phyloP scores from a whole-genome alignment of 2,329 filamentous ascomycete species.

The Diaporthe humulicola region DNA sequence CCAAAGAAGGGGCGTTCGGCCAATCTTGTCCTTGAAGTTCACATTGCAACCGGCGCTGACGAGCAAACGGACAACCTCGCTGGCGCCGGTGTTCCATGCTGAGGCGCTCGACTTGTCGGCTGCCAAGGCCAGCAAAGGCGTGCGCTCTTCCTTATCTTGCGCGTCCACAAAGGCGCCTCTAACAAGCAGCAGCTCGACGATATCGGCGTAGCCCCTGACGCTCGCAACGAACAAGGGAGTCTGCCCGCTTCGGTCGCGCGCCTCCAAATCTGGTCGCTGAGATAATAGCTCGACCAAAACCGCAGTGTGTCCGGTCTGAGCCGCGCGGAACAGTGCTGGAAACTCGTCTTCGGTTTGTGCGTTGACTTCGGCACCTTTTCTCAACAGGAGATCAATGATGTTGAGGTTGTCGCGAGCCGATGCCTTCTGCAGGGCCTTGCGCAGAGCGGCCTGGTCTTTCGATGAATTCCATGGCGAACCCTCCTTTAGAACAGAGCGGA shows the following conservation, averaged over 20 bases:
- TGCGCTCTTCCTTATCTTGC: conserved; percentile 52
- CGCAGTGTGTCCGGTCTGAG: conserved; percentile 51
- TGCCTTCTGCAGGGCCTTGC: conserved; percentile 54
- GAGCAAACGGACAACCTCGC: conserved; percentile 53
- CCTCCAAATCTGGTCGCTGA: conserved; percentile 50
- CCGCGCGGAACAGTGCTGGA: conserved; percentile 54
- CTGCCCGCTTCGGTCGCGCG: conserved; percentile 48
- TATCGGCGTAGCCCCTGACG: conserved; percentile 50
- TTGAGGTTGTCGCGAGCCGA: conserved; percentile 53
- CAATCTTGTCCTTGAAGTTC: conserved; percentile 60
- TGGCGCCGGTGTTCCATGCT: conserved; percentile 54
- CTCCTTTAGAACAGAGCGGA: conserved; percentile 53
- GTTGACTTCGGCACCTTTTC: conserved; percentile 53
- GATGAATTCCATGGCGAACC: conserved; percentile 50
- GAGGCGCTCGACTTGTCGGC: conserved; percentile 51
- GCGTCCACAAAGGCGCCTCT: conserved; percentile 51
- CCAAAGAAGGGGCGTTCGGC: conserved; percentile 69
- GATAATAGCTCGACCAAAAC: conserved; percentile 52
- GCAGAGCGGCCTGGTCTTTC: conserved; percentile 52
- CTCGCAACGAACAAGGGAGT: conserved; percentile 54
- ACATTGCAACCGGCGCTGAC: conserved; percentile 49
- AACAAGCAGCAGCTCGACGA: conserved; percentile 50
- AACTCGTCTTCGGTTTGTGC: conserved; percentile 51
- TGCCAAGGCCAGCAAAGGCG: conserved; percentile 53
- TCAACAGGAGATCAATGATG: conserved; percentile 54